A percentile compares a stretch with the other conserved stretches of the same genome.
Conservation (phyloP, 805 yeast genomes). For the Sugiyamaella marilandica region DNA sequence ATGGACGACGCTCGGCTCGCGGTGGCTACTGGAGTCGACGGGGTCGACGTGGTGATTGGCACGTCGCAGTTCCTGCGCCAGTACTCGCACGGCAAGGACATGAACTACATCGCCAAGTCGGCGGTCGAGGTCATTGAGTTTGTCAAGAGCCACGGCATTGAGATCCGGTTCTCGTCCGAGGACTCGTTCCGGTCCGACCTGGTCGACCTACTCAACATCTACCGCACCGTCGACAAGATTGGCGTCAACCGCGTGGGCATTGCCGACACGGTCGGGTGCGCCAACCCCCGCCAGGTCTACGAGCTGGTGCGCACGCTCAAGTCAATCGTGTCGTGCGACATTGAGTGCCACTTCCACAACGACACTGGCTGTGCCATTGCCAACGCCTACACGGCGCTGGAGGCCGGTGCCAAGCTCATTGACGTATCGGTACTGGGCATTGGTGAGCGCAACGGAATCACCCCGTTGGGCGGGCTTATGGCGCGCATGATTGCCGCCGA, state of each 20-base stretch:
- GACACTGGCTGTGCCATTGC: constrained; percentile 99
- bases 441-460: constrained; percentile 98
- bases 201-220: constrained; percentile 90
- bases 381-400: constrained; percentile 95
- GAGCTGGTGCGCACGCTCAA: constrained; percentile 91
- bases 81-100: constrained; percentile 96
- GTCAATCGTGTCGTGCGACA: constrained; percentile 92
- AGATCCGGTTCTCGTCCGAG: constrained; percentile 94
- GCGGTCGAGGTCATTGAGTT: constrained; percentile 97
- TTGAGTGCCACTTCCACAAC: constrained; percentile 98
- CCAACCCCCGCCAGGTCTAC: constrained; percentile 98
- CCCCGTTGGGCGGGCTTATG: constrained; percentile 97
- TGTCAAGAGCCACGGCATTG: constrained; percentile 94
- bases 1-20: constrained; percentile 99
- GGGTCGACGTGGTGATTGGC: constrained; percentile 97
- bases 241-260: constrained; percentile 99
- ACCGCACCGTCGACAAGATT: constrained; percentile 92
- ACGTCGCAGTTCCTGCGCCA: constrained; percentile 93
- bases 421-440: constrained; percentile 96
- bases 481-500: constrained; percentile 99
- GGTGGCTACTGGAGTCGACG: constrained; percentile 97
- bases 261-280: constrained; percentile 99
- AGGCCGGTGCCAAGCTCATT: constrained; percentile 92
- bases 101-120: constrained; percentile 93
- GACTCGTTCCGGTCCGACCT: constrained; percentile 96